Evolutionary conservation across 345 rosid species (phyloP).

Genomic region (Acer campestre): DNA sequence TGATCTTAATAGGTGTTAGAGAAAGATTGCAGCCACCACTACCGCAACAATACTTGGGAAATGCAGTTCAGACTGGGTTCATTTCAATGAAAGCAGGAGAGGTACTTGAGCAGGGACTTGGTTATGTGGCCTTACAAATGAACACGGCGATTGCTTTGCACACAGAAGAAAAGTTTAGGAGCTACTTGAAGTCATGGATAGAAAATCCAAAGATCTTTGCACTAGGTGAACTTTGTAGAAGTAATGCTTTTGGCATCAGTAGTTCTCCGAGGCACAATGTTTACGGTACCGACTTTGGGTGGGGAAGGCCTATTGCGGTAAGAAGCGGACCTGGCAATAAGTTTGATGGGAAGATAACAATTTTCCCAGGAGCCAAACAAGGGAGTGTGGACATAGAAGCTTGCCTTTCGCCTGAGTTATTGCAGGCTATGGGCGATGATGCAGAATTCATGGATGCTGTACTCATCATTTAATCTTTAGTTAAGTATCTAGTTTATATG

Average conservation of each 20-base stretch:
- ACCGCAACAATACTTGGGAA: slow-evolving; percentile 41
- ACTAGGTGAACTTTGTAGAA: neutral
- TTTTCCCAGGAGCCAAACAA: slow-evolving; percentile 30
- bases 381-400: slow-evolving; percentile 35
- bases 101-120: slow-evolving; percentile 19
- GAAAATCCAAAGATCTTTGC: neutral
- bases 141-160: slow-evolving; percentile 20
- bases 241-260: neutral
- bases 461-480: neutral
- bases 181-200: slow-evolving; percentile 11
- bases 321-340: slow-evolving; percentile 27
- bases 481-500: neutral
- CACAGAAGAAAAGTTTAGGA: slow-evolving; percentile 18
- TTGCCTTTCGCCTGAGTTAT: slow-evolving; percentile 23
- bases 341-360: slow-evolving; percentile 28
- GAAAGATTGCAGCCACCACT: slow-evolving; percentile 31
- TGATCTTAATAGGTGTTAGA: slow-evolving; percentile 18
- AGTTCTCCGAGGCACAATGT: slow-evolving; percentile 51
- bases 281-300: slow-evolving; percentile 47
- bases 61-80: neutral
- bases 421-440: slow-evolving; percentile 26
- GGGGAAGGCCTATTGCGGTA: slow-evolving; percentile 38
- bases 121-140: slow-evolving; percentile 30
- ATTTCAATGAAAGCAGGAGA: slow-evolving; percentile 22
- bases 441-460: slow-evolving; percentile 29